Base-by-base conservation (phyloP, 2,329 filamentous ascomycete species). In the Hypoxylon sp. region DNA sequence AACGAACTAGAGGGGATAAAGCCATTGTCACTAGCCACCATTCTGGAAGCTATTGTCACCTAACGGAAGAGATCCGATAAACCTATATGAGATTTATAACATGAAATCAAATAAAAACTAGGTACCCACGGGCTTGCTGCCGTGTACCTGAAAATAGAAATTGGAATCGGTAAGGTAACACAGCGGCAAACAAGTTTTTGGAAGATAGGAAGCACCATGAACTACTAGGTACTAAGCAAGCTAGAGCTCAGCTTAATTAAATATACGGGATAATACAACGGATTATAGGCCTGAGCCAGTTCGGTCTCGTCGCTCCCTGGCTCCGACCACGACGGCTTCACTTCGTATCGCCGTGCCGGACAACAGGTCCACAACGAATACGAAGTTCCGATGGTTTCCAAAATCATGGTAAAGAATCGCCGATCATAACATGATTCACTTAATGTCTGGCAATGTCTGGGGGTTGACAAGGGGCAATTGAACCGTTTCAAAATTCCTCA, bases 341-440 rank as follows among this genome's bases (percentile, higher is more conserved):
- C 53, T 67, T 67, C 65, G 68, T 70, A 59, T 65, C 53, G 59
- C 64, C 61, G 61, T 44, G 53, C 61, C 64, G 68, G 68, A 44
- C 37, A 48, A 22, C 42, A 56, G 68, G 14, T 24, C 68, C 68
- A 63, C 64, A 58, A 31, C 19, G 46, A 67, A 68, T 70, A 70
- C 64, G 61, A 70, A 63, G 46, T 48, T 42, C 39, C 64, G 48
- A 48, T 26, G 14, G 35, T 47, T 44, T 37, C 60, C 37, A 54
- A 65, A 70, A 67, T 53, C 64, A 62, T 56, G 59, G 64, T 54
- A 58, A n/a, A 11, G 44, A 31, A 17, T 56, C n/a, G 68, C 65
- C 54, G 61, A 68, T 68, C 68, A 59, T 70, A 65, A 39, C 63
- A 54, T 35, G 53, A 68, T 68, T 67, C 44, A 62, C 61, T 8